phyloP scores from a whole-genome alignment of 345 rosid species.

The Firmiana major region DNA sequence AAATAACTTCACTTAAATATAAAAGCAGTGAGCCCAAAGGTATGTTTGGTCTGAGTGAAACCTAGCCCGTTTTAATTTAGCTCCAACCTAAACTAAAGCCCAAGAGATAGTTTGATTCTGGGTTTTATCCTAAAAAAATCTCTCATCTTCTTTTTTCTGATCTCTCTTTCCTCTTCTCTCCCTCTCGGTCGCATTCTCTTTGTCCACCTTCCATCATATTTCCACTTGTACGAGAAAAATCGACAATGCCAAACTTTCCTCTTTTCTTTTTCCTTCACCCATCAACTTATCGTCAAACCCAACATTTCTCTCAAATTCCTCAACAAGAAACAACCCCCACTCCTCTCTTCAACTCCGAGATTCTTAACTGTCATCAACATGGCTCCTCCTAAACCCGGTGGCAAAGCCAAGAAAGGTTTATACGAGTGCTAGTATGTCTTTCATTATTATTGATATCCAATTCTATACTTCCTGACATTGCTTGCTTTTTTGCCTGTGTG shows the following conservation, averaged over 20 bases:
- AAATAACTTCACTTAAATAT: too few relatives aligned
- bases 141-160: neutral
- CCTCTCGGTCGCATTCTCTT: conserved; percentile 51
- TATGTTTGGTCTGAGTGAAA: neutral
- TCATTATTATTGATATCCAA: conserved; percentile 1
- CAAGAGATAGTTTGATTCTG: neutral
- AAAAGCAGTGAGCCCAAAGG: too few relatives aligned
- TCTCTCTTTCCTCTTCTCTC: conserved; percentile 24
- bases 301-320: conserved; percentile 46
- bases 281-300: conserved; percentile 45
- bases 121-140: conserved; percentile 24
- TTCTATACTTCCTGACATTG: neutral
- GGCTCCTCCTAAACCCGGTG: conserved; percentile 94
- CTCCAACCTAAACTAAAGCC: neutral
- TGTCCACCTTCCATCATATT: conserved; percentile 30
- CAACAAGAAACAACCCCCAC: conserved; percentile 36
- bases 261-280: conserved; percentile 37
- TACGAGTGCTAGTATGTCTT: neutral
- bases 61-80: neutral
- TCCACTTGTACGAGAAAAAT: conserved; percentile 19
- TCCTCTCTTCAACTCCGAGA: conserved; percentile 48
- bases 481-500: neutral
- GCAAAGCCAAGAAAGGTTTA: conserved; percentile 83
- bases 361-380: conserved; percentile 76
- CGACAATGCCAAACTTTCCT: conserved; percentile 30